Evolutionary conservation across 2,329 filamentous ascomycete genomes (phyloP).

Genomic region (Thielaviopsis musarum): DNA sequence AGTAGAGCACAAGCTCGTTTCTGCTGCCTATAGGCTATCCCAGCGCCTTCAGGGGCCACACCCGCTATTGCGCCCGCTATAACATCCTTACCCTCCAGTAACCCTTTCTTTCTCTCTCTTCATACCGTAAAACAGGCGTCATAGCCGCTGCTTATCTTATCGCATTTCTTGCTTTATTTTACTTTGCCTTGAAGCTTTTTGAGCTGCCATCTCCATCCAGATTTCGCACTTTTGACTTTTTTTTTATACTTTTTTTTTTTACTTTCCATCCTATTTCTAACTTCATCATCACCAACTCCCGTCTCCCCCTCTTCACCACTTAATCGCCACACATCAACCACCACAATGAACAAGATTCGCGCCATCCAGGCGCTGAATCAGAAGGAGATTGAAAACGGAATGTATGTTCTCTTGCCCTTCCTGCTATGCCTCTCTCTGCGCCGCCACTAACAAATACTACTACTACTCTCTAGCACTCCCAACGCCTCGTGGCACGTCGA

Average conservation of each 20-base stretch:
- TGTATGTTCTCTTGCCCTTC: constrained; percentile 33
- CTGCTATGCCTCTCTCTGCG: background rate
- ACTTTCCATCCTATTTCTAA: background rate
- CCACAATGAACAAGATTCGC: constrained; percentile 79
- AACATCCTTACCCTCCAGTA: too few species aligned
- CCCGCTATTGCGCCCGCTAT: too few species aligned
- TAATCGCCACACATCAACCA: background rate
- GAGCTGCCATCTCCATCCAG: background rate
- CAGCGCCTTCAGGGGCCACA: too few species aligned
- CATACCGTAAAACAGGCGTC: background rate
- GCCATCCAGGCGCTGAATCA: constrained; percentile 88
- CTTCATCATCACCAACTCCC: too few species aligned
- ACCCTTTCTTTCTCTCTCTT: too few species aligned
- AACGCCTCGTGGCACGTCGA: constrained; percentile 93
- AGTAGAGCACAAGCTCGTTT: too few species aligned
- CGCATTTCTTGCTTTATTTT: background rate
- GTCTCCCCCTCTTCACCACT: too few species aligned
- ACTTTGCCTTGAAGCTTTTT: background rate
- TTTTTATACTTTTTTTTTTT: background rate
- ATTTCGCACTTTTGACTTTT: too few species aligned
- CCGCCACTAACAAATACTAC: constrained; percentile 3
- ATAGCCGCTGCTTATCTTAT: background rate
- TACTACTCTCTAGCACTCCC: constrained; percentile 38
- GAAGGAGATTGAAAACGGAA: constrained; percentile 76
- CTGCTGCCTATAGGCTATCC: too few species aligned